phyloP scores from a whole-genome alignment of 2,329 filamentous ascomycete species.

The Fusarium continuum region DNA sequence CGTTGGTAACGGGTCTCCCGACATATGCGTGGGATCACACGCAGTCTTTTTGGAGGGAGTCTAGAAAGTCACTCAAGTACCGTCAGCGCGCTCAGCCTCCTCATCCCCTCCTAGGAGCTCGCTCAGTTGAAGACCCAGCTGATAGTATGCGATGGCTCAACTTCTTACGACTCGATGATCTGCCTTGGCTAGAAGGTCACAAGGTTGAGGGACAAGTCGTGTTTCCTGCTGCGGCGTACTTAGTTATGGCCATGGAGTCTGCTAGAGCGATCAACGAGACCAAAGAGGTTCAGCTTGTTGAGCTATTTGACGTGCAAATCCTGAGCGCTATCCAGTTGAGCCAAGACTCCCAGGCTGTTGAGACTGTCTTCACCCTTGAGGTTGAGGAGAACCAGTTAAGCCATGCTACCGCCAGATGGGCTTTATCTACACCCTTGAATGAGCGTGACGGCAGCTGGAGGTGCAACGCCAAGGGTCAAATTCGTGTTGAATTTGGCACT shows the following conservation, averaged over 20 bases:
- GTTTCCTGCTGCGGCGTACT: constrained; percentile 52
- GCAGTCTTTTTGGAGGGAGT: constrained; percentile 5
- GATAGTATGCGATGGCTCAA: constrained; percentile 41
- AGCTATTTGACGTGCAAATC: background rate
- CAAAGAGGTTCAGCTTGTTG: background rate
- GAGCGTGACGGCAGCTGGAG: background rate
- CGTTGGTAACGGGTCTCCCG: constrained; percentile 41
- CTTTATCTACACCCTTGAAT: background rate
- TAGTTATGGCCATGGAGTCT: constrained; percentile 50
- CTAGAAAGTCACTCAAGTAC: background rate
- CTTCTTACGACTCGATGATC: constrained; percentile 36
- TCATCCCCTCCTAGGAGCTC: background rate
- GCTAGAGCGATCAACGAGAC: constrained; percentile 1
- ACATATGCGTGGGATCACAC: constrained; percentile 11
- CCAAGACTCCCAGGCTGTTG: background rate
- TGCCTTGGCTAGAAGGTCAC: constrained; percentile 54
- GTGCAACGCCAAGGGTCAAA: background rate
- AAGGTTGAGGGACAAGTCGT: constrained; percentile 46
- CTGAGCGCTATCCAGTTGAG: constrained; percentile 2
- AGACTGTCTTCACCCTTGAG: constrained; percentile 15
- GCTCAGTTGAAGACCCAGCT: background rate
- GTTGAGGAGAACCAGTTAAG: background rate
- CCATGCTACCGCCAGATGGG: background rate
- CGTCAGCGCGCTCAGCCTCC: background rate
- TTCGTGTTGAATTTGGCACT: background rate